Evolutionary conservation across 768 basidiomycete genomes (phyloP).

Genomic region (Suillus decipiens): DNA sequence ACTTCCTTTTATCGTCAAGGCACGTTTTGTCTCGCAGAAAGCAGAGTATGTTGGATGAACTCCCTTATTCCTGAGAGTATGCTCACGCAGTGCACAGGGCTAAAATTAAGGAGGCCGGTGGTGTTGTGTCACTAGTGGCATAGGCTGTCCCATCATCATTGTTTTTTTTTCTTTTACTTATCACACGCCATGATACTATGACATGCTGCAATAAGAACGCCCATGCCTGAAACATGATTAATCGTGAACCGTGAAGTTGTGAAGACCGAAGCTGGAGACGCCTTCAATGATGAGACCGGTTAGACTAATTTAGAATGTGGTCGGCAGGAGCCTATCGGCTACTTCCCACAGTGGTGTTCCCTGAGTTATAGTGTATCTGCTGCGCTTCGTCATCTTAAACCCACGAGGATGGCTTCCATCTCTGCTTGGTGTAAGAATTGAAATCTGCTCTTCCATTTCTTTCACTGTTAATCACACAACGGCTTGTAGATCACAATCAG

Average conservation of each 20-base stretch:
- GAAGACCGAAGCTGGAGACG: not conserved
- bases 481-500: conserved; percentile 44
- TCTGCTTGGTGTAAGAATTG: conserved; percentile 41
- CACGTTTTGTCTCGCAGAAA: conserved; percentile 87
- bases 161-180: conserved; percentile 25
- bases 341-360: conserved; percentile 4
- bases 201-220: conserved; percentile 18
- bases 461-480: conserved; percentile 11
- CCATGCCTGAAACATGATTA: conserved; percentile 12
- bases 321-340: conserved; percentile 4
- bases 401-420: conserved; percentile 31
- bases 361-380: not conserved
- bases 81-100: conserved; percentile 36
- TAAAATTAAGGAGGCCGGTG: conserved; percentile 93
- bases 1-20: conserved; percentile 96
- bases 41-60: conserved; percentile 61
- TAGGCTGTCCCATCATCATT: conserved; percentile 38
- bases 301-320: conserved; percentile 3
- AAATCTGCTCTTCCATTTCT: conserved; percentile 4
- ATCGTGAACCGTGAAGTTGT: not conserved
- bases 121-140: conserved; percentile 91
- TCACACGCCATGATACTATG: conserved; percentile 14
- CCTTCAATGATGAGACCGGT: not conserved
- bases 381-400: conserved; percentile 12
- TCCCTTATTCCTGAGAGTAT: conserved; percentile 24